Base-by-base conservation (phyloP, 345 rosid genomes). In the Arabidopsis arenosa region DNA sequence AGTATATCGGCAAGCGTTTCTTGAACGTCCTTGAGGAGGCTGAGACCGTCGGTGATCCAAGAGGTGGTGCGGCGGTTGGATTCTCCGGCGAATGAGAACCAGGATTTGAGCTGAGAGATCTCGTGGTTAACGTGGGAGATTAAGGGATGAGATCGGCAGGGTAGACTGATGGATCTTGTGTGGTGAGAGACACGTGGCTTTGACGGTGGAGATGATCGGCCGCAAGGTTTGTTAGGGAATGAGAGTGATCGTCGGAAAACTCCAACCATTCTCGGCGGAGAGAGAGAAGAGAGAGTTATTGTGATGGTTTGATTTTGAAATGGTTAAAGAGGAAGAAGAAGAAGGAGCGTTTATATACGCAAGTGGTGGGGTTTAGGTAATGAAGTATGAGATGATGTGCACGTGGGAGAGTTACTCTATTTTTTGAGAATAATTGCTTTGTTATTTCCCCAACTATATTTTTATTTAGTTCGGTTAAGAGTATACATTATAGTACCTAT, bases 241-340 rank as follows among this genome's bases (percentile, higher is more conserved):
- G 83, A 80, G 53, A 80, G 77, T 10, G 83, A 80, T 70, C 83
- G 80, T 53, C 83, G 77, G 83, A 80, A 75, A 71, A 80, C 83
- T 9, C 80, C 80, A 41, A 80, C 83, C 80, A 80, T 75, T 21
- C 2, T 51, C 11, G 7, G 18, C 2, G 36, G 64, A 9, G 11
- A 6, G 13, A 63, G 36, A 66, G 72, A 63, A 73, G 39, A 39
- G 58, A 33, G 0, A 26, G 0, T 28, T 28, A 5, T 28, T 6
- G 28, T 1, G 44, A 49, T 23, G 59, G 52, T 32, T 44, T 53
- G 69, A 47, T 10, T 72, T 57, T 78, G 65, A 72, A 78, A 66
- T 72, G 81, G 63, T 65, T 49, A 40, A 28, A 51, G 62, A 41
- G 0, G n/a, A 61, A 1, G 66, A 39, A 7, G 8, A 28, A 52